These are phyloP conservation scores for Porphyrellus sp. DNA, from an alignment of 1,284 basidiomycete genomes.

Conservation along the genomic window DNA sequence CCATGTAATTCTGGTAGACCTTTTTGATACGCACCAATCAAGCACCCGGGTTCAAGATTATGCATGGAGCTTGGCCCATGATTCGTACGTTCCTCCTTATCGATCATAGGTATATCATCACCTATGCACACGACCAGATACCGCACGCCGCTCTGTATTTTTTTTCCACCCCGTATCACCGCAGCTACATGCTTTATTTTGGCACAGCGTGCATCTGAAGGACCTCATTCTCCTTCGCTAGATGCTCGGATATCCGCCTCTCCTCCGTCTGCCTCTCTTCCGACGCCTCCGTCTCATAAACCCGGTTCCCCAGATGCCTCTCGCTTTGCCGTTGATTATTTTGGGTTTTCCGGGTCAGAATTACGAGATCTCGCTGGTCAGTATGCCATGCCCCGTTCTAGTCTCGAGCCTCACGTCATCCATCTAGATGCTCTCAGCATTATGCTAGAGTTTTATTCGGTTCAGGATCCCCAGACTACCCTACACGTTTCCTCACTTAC, in stretches of 20 bases:
- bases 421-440: slow-evolving; percentile 57
- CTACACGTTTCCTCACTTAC: slow-evolving; percentile 50
- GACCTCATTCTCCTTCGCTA: slow-evolving; percentile 66
- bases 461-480: slow-evolving; percentile 50
- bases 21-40: slow-evolving; percentile 55
- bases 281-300: slow-evolving; percentile 73
- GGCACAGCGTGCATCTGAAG: slow-evolving; percentile 66
- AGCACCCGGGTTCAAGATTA: slow-evolving; percentile 58
- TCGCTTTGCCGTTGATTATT: slow-evolving; percentile 63
- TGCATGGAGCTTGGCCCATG: slow-evolving; percentile 80
- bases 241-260: slow-evolving; percentile 65
- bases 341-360: slow-evolving; percentile 58
- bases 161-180: slow-evolving; percentile 63
- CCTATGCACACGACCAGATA: slow-evolving; percentile 45
- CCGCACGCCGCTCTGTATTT: slow-evolving; percentile 70
- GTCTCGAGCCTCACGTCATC: slow-evolving; percentile 10
- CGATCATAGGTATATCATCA: slow-evolving; percentile 3
- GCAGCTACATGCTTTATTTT: slow-evolving; percentile 74
- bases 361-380: slow-evolving; percentile 57
- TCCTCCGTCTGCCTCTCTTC: slow-evolving; percentile 61
- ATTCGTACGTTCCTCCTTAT: slow-evolving; percentile 58
- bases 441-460: slow-evolving; percentile 68
- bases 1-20: slow-evolving; percentile 69
- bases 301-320: slow-evolving; percentile 66
- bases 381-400: slow-evolving; percentile 14